Evolutionary conservation across 2,329 filamentous ascomycete species (phyloP), one percentile per base, ranked within the genome.

Genomic region (Ploettnerulaceae sp.): DNA sequence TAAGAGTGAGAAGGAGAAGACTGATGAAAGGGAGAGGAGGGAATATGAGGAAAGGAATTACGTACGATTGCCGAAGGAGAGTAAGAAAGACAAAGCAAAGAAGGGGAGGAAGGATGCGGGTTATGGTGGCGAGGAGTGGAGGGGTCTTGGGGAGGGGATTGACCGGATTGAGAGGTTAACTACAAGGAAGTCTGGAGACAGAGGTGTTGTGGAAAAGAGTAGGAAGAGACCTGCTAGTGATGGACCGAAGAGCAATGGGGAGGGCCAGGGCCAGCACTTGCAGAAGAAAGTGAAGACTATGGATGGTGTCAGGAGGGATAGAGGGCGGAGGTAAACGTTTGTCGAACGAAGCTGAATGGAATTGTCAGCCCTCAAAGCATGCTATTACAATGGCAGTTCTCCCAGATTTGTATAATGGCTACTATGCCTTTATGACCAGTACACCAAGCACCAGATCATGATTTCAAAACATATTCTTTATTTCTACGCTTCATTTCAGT

Each of bases 41-140:
- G 79, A 86, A 37, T 98, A 96, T 69, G 93, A 98, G 71, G 93
- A 98, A 69, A 77, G 74, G 57, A 95, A 98, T 70, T 91, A 96
- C 61, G 81, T 88, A 12, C 86, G 93, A 57, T 71, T 98, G 59
- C 89, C 91, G 9, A 84, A 82, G 60, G 79, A 86, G 66, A 86
- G 81, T 69, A 97, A 95, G 75, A 95, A 95, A 70, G 89, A 95
- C 4, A 76, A 80, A 37, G 84, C 86, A 71, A 81, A 77, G 64
- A 74, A 77, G 63, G 71, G 65, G 3, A 67, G 64, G 33, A 63
- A 61, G 47, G 67, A 72, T 64, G 70, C 60, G 68, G 82, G 74
- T 67, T 96, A 86, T 69, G 91, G 91, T 52, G 93, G 93, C 41
- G 93, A 97, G 68, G 93, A 97, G 64, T 97, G 89, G 88, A 79